A percentile compares a stretch with the other conserved stretches of the same genome.
Conservation (phyloP, 2,329 filamentous ascomycete genomes). For the Talaromyces funiculosus region DNA sequence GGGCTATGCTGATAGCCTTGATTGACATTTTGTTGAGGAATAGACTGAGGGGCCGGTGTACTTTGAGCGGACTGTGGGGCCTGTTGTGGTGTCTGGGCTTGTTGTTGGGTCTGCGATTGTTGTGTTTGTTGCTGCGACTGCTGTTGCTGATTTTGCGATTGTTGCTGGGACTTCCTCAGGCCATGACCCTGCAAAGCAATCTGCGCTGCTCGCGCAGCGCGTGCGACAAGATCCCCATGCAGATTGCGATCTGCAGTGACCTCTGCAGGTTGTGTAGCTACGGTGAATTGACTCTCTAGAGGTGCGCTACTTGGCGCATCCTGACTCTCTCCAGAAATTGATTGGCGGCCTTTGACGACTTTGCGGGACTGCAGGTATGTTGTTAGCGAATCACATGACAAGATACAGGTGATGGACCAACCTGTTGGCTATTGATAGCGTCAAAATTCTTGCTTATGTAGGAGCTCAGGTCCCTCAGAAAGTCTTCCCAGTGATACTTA, state of each 20-base stretch:
- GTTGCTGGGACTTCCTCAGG: slow-evolving; percentile 31
- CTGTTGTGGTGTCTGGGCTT: slow-evolving; percentile 20
- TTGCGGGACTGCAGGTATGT: slow-evolving; percentile 31
- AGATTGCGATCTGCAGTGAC: slow-evolving; percentile 37
- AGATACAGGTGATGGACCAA: slow-evolving; percentile 23
- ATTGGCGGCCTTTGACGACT: slow-evolving; percentile 33
- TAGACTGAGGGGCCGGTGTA: slow-evolving; percentile 30
- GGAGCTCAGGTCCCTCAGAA: slow-evolving; percentile 53
- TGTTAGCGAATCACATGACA: neutral
- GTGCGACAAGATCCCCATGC: slow-evolving; percentile 43
- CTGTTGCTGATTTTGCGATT: slow-evolving; percentile 27
- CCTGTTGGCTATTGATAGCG: slow-evolving; percentile 44
- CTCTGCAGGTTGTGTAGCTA: slow-evolving; percentile 34
- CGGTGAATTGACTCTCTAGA: slow-evolving; percentile 38
- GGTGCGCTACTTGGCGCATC: slow-evolving; percentile 31
- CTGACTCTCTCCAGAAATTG: slow-evolving; percentile 32
- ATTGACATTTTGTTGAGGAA: slow-evolving; percentile 20
- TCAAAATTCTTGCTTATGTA: slow-evolving; percentile 57
- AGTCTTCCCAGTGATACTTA: slow-evolving; percentile 60
- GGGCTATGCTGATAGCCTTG: slow-evolving; percentile 32
- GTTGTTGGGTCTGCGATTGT: slow-evolving; percentile 23
- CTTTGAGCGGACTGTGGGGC: slow-evolving; percentile 26
- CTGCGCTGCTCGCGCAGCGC: slow-evolving; percentile 44
- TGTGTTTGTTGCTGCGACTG: slow-evolving; percentile 26
- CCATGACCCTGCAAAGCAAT: slow-evolving; percentile 44